Base-by-base conservation (phyloP, 192 early-diverging fungal species). In the Podila minutissima region DNA sequence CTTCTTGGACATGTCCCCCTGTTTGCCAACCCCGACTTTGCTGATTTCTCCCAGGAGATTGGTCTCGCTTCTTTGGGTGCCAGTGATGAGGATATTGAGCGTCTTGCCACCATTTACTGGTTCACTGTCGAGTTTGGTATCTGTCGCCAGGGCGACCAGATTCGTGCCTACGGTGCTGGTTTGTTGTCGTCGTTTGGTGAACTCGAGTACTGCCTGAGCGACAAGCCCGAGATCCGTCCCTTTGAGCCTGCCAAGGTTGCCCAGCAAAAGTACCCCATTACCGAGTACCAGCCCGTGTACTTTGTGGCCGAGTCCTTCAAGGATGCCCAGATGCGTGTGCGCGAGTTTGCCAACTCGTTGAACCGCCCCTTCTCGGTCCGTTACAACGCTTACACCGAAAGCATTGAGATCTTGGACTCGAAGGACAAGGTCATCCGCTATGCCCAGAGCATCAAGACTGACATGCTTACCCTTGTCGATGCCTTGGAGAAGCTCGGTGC, bases 91-190 rank as follows among this genome's bases (percentile, higher is more conserved):
- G 97, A 97, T 74, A 90, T 97, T 81, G 89, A 96, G 75, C 93
- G 93, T 83, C 85, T 99, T 37, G 92, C 97, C 2, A 98, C 95
- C 17, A 93, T 94, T 33, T 95, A 92, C 79, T 97, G 96, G 95
- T 97, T 95, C 67, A 95, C 96, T 12, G 94, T 96, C 8, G 97
- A 99, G 84, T 99, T 97, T 89, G 97, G 97, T 11, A 83, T 97
- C 24, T 94, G 93, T 75, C 88, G 90, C 50, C 85, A 93, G 76
- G 90, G 92, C 41, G 86, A 83, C 19, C 86, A 91, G 48, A 78
- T 96, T 53, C 91, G 92, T 65, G 96, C 97, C 13, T 98, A 93
- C 79, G 97, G 97, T 55, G 96, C 96, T 0, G 97, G 97, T 26
- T 72, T 99, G 49, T 86, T 99, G 66, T 95, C 93, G 66, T 96